A percentile compares a stretch with the other conserved stretches of the same genome.
Conservation (phyloP, 2,329 filamentous ascomycete species). For the Xylariaceae sp. region DNA sequence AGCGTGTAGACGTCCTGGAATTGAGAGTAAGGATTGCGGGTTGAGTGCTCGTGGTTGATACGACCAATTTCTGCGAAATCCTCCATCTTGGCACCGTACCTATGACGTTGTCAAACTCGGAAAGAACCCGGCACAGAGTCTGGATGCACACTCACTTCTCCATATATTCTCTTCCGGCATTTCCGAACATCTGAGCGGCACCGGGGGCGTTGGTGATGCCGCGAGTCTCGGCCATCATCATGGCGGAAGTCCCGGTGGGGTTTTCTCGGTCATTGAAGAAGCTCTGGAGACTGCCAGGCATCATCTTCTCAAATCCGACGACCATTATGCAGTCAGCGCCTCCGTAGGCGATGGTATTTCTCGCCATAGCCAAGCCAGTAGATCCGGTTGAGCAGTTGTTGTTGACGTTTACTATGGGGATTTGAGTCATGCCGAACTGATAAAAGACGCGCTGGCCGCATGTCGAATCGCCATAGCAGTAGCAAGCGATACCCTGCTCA, state of each 20-base stretch:
- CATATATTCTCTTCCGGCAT: conserved; percentile 90
- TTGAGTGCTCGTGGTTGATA: conserved; percentile 88
- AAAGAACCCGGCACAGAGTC: neutral
- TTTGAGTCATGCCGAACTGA: conserved; percentile 95
- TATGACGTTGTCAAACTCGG: conserved; percentile 31
- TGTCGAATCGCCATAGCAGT: conserved; percentile 94
- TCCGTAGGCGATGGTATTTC: conserved; percentile 74
- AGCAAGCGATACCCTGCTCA: conserved; percentile 92
- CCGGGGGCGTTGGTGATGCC: conserved; percentile 79
- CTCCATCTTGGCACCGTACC: conserved; percentile 73
- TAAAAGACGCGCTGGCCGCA: conserved; percentile 97
- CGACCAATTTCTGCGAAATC: conserved; percentile 95
- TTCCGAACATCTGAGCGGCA: conserved; percentile 92
- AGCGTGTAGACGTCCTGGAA: conserved; percentile 89
- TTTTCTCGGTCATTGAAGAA: conserved; percentile 83
- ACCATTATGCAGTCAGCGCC: conserved; percentile 86
- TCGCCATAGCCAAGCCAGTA: conserved; percentile 80
- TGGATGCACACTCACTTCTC: conserved; percentile 63
- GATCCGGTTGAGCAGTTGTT: conserved; percentile 98
- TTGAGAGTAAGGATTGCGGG: conserved; percentile 95
- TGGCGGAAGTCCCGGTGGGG: conserved; percentile 66
- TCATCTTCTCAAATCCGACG: conserved; percentile 98
- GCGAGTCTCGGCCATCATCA: conserved; percentile 80
- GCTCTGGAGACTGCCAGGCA: conserved; percentile 76
- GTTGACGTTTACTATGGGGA: conserved; percentile 97